Evolutionary conservation across 176 grass and related monocot genomes (phyloP).

Genomic region (Zoysia pacifica): DNA sequence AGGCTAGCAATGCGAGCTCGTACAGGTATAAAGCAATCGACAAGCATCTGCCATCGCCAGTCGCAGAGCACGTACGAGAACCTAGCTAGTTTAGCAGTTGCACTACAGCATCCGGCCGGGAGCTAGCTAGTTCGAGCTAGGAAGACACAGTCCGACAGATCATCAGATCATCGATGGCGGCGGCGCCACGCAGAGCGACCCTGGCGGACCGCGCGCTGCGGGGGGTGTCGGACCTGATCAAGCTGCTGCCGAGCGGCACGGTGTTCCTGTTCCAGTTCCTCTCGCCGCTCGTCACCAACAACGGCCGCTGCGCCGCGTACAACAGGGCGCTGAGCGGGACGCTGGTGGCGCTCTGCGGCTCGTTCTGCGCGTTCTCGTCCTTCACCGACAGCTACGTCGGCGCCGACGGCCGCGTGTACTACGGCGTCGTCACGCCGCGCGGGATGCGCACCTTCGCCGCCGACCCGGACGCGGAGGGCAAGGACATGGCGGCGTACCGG

Average conservation of each 20-base stretch:
- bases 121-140: background rate
- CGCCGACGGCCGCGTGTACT: conserved; percentile 69
- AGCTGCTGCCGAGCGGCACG: conserved; percentile 80
- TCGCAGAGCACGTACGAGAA: background rate
- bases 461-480: conserved; percentile 39
- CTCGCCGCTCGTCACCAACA: conserved; percentile 64
- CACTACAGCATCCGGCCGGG: background rate
- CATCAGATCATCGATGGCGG: background rate
- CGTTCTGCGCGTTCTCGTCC: conserved; percentile 61
- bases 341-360: conserved; percentile 58
- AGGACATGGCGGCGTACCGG: conserved; percentile 62
- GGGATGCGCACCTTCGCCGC: conserved; percentile 56
- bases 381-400: conserved; percentile 89
- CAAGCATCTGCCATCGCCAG: background rate
- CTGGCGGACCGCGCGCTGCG: conserved; percentile 50
- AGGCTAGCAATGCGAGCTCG: conserved; percentile 6
- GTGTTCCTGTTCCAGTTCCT: conserved; percentile 87
- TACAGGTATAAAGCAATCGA: conserved; percentile 35
- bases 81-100: background rate
- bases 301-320: conserved; percentile 51
- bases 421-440: conserved; percentile 55
- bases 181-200: conserved; percentile 27
- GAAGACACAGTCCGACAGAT: no score
- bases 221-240: conserved; percentile 69
- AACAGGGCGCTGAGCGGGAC: conserved; percentile 46